Base-by-base conservation (phyloP, 768 basidiomycete genomes). In the Panus rudis region DNA sequence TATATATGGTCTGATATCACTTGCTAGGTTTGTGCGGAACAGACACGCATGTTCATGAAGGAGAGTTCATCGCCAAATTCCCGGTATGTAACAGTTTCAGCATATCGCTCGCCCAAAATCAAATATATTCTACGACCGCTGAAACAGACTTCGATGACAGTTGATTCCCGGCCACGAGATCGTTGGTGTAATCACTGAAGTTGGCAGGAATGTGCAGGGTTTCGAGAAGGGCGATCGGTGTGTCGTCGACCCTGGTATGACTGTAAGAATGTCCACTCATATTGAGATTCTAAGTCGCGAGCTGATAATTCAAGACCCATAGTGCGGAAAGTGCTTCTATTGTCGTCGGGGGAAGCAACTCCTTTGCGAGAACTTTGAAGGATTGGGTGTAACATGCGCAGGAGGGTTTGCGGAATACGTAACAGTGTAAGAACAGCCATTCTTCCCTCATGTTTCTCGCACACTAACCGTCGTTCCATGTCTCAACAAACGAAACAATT, bases 381-480 rank as follows among this genome's bases (percentile, higher is more conserved):
- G 84, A 5, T 75, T 81, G 11, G 92, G 92, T 30, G 87, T 92
- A 35, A 85, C 81, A 14, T 63, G 76, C 52, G 81, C 86, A 48
- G 91, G 91, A 46, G 91, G 88, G 27, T 94, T 94, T 59, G 91
- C 91, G 4, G 89, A 92, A 55, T 92, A 91, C 65, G 77, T 90
- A 53, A 77, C 75, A 47, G 89, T 85, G 88, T 90, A 57, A 61
- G 81, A n/a, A n/a, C n/a, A n/a, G n/a, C 61, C n/a, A 24, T 48
- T 10, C n/a, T 37, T 12, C 11, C 33, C 25, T 30, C 17, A 8
- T n/a, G 5, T 42, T 16, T 19, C 21, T 4, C 10, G 13, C 14
- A 13, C 28, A 8, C 37, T 22, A 5, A 11, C 40, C 14, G 6
- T 47, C 14, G 26, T 42, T 13, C 17, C 19, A 17, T 7, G 12